Evolutionary conservation across 2,329 filamentous ascomycete genomes (phyloP).

Genomic region (Aspergillus viridinutans): DNA sequence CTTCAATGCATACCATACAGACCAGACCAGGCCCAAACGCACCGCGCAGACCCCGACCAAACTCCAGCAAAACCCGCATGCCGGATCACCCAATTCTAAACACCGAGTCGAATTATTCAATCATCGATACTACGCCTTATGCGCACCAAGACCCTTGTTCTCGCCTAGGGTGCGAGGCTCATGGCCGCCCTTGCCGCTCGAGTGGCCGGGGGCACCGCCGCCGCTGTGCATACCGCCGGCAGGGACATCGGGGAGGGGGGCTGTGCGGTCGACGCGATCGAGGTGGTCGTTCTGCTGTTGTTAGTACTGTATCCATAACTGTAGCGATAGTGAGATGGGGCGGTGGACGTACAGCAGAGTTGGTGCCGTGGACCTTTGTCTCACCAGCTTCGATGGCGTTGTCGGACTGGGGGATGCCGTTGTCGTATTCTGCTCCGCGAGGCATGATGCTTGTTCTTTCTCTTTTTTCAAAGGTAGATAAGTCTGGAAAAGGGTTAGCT

Average conservation of each 20-base stretch:
- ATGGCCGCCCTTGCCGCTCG: slow-evolving; percentile 36
- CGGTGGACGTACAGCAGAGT: slow-evolving; percentile 21
- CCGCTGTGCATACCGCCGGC: slow-evolving; percentile 24
- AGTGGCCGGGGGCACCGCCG: slow-evolving; percentile 20
- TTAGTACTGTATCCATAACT: slow-evolving; percentile 6
- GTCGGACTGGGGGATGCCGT: slow-evolving; percentile 35
- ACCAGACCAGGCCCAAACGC: neutral
- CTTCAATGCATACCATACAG: neutral
- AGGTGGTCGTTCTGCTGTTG: slow-evolving; percentile 24
- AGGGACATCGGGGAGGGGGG: slow-evolving; percentile 33
- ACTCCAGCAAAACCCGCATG: neutral
- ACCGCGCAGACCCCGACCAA: neutral
- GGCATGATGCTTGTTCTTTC: slow-evolving; percentile 30
- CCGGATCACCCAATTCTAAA: no score
- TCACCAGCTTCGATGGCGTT: slow-evolving; percentile 34
- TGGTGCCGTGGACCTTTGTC: slow-evolving; percentile 33
- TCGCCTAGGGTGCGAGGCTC: slow-evolving; percentile 33
- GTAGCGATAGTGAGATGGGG: neutral
- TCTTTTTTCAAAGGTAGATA: no score
- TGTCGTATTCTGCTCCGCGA: slow-evolving; percentile 39
- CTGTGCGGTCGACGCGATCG: slow-evolving; percentile 29
- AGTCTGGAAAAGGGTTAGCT: neutral
- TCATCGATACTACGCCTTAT: no score
- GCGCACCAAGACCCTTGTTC: slow-evolving; percentile 30
- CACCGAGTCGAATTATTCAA: no score